Evolutionary conservation across 2,329 filamentous ascomycete genomes (phyloP).

Genomic region (Paramyrothecium roridum): DNA sequence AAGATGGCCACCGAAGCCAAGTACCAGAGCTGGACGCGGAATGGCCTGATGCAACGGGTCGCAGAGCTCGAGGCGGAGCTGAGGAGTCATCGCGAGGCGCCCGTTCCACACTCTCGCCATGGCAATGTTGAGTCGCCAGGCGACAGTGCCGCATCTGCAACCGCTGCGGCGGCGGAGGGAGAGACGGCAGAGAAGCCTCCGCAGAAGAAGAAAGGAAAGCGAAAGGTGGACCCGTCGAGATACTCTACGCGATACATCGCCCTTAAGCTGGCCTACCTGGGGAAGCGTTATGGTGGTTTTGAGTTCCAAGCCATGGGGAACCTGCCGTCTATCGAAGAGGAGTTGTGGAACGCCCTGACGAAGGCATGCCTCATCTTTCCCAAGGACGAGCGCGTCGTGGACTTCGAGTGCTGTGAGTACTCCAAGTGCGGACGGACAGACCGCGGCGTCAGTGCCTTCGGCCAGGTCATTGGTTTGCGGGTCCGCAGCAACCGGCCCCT

Average conservation of each 20-base stretch:
- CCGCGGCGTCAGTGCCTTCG: slow-evolving; percentile 91
- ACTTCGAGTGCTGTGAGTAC: slow-evolving; percentile 84
- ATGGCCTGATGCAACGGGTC: slow-evolving; percentile 66
- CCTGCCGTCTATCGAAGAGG: slow-evolving; percentile 84
- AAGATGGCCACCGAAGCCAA: slow-evolving; percentile 30
- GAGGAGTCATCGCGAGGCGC: slow-evolving; percentile 35
- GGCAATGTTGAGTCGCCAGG: not conserved
- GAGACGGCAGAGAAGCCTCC: slow-evolving; percentile 7
- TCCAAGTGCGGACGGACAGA: slow-evolving; percentile 95
- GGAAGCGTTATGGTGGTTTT: slow-evolving; percentile 87
- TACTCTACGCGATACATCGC: slow-evolving; percentile 85
- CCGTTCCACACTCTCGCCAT: slow-evolving; percentile 17
- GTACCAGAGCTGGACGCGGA: slow-evolving; percentile 67
- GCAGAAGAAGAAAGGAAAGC: slow-evolving; percentile 40
- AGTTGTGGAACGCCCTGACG: slow-evolving; percentile 85
- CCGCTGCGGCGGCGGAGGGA: slow-evolving; percentile 3
- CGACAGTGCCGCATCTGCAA: slow-evolving; percentile 5
- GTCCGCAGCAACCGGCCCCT: slow-evolving; percentile 77
- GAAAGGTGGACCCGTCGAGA: slow-evolving; percentile 70
- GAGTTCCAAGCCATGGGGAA: slow-evolving; percentile 76
- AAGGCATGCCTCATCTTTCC: slow-evolving; percentile 81
- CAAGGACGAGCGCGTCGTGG: slow-evolving; percentile 57
- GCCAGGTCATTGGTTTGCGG: slow-evolving; percentile 83
- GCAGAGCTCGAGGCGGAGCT: slow-evolving; percentile 65
- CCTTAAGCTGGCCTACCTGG: slow-evolving; percentile 90